Conservation (phyloP, 1,284 basidiomycete species). For the Golubevia sp. region DNA sequence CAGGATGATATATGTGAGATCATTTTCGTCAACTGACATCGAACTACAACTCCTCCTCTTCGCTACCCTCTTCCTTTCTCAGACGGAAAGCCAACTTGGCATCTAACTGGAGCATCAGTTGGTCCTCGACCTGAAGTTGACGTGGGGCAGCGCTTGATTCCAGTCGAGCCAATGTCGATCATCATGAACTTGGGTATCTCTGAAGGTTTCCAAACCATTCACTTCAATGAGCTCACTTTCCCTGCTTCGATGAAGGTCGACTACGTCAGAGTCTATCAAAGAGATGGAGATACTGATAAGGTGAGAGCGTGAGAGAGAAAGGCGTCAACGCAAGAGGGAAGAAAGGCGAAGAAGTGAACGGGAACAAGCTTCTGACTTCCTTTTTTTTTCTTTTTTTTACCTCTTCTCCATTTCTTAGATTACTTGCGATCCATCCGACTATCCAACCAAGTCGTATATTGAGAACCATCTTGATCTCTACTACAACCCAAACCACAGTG, state of each 20-base stretch:
- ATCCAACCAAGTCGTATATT: slow-evolving; percentile 52
- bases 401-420: slow-evolving; percentile 11
- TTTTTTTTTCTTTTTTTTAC: background rate
- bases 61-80: no score
- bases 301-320: no score
- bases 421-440: slow-evolving; percentile 50
- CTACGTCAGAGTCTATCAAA: slow-evolving; percentile 65
- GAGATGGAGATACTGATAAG: slow-evolving; percentile 57
- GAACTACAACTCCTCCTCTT: no score
- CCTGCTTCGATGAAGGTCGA: slow-evolving; percentile 64
- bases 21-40: no score
- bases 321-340: background rate
- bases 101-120: slow-evolving; percentile 28
- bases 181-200: slow-evolving; percentile 59
- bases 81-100: slow-evolving; percentile 51
- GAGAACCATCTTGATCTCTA: slow-evolving; percentile 51
- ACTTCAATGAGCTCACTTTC: slow-evolving; percentile 61
- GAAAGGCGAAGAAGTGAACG: slow-evolving; percentile 29
- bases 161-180: slow-evolving; percentile 53
- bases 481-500: slow-evolving; percentile 42
- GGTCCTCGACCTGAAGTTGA: slow-evolving; percentile 19
- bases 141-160: slow-evolving; percentile 42
- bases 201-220: slow-evolving; percentile 63
- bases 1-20: no score
- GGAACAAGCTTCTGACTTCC: slow-evolving; percentile 34